Evolutionary conservation across 108 stramenopile genomes (phyloP).

Genomic region (Fragilaria radians): DNA sequence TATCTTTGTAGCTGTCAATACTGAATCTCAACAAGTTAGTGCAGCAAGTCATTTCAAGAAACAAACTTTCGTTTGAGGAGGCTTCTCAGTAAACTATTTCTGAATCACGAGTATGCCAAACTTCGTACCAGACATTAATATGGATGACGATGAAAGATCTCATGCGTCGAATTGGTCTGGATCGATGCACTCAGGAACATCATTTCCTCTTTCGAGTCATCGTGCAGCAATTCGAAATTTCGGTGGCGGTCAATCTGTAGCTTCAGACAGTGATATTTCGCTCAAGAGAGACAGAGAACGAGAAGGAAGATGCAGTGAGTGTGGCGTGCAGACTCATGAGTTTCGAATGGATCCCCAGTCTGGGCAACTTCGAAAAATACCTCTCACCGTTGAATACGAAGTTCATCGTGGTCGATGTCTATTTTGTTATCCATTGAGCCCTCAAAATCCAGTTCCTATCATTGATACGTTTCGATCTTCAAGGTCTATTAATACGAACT

Average conservation of each 20-base stretch:
- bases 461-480: neutral
- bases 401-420: slow-evolving; percentile 52
- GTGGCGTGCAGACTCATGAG: slow-evolving; percentile 42
- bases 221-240: neutral
- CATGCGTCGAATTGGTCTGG: neutral
- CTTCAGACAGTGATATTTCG: neutral
- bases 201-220: neutral
- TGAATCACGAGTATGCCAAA: slow-evolving; percentile 1
- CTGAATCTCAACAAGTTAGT: neutral
- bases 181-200: neutral
- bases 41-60: neutral
- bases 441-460: neutral
- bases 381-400: slow-evolving; percentile 39
- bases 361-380: slow-evolving; percentile 10
- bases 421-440: slow-evolving; percentile 42
- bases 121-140: neutral
- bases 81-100: neutral
- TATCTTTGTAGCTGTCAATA: too few relatives aligned
- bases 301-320: slow-evolving; percentile 37
- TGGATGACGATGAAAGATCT: neutral
- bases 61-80: neutral
- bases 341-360: slow-evolving; percentile 19
- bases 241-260: neutral
- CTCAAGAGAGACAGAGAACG: slow-evolving; percentile 26
- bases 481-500: slow-evolving; percentile 1